A percentile compares a stretch with the other conserved stretches of the same genome.
These are phyloP conservation scores for Backusella tarrabulga DNA, from an alignment of 192 early-diverging fungal species.

Conservation along the genomic window DNA sequence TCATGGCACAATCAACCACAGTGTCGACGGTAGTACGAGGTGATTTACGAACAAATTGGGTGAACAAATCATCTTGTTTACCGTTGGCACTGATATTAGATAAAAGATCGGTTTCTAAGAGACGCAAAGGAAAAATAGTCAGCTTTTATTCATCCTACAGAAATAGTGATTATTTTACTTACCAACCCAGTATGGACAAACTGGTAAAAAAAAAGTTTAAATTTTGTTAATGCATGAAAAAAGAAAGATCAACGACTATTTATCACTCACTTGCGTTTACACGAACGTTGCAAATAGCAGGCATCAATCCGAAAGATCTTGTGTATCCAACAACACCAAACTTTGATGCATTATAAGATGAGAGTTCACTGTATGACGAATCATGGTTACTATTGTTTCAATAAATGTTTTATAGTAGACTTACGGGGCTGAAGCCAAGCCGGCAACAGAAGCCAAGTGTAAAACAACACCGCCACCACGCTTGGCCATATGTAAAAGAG, in stretches of 20 bases:
- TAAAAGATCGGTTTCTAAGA: slow-evolving; percentile 22
- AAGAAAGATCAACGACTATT: neutral
- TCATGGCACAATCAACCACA: slow-evolving; percentile 27
- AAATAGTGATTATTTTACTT: neutral
- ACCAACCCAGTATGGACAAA: slow-evolving; percentile 33
- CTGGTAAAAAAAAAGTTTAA: neutral
- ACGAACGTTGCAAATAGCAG: slow-evolving; percentile 21
- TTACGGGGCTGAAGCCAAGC: neutral
- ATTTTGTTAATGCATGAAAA: neutral
- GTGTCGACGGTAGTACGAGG: slow-evolving; percentile 13
- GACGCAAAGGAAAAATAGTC: neutral
- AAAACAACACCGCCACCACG: slow-evolving; percentile 31
- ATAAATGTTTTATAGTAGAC: neutral
- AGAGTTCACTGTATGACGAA: neutral
- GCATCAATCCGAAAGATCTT: slow-evolving; percentile 18
- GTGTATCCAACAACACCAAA: slow-evolving; percentile 33
- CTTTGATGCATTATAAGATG: slow-evolving; percentile 24
- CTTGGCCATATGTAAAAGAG: slow-evolving; percentile 22
- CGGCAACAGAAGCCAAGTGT: slow-evolving; percentile 29
- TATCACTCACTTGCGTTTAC: slow-evolving; percentile 28
- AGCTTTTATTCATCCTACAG: neutral
- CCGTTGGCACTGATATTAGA: neutral
- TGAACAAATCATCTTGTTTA: neutral
- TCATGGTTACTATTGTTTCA: neutral
- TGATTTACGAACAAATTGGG: neutral